Base-by-base conservation (phyloP, 2,329 filamentous ascomycete species). In the Colletotrichum falcatum region DNA sequence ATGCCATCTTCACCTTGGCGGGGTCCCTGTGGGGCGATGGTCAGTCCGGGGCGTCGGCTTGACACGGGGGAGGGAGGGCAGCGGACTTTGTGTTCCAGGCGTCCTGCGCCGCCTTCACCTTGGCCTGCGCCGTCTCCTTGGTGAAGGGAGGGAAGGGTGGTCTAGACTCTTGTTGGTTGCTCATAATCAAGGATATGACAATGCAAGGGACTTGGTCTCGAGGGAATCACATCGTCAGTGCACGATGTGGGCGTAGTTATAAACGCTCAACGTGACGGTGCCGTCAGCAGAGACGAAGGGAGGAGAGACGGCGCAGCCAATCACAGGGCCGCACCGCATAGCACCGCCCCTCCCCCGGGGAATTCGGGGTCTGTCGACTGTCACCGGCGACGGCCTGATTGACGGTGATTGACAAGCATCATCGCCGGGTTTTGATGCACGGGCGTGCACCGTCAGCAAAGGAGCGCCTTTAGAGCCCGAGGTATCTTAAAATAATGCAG, bases 91-190 rank as follows among this genome's bases (percentile, higher is more conserved):
- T 91, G 76, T 97, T 97, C 94, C 94, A 97, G 3, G 91, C 84
- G 78, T 94, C 88, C 78, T 97, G 94, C 0, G 93, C 94, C 23
- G 90, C 91, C 81, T 97, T 97, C 73, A 97, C 94, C 79, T 97
- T 97, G 69, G 85, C 83, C 20, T 83, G 83, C 2, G 94, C 94
- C 1, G 90, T 91, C 77, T 93, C 91, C 0, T 65, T 62, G 3
- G 89, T 95, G 78, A 94, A 97, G 0, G 94, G 94, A 5, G 94
- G 94, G 53, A 84, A 83, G 0, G 87, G 88, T 2, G 83, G 85
- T 44, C 60, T 65, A 18, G 65, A 44, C 39, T 73, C 71, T 33
- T 66, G 37, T 26, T 61, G 70, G n/a, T 42, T 51, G 35, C 53
- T 42, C 70, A 72, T 72, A 30, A 16, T 33, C 16, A 51, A 12